Percentiles rank a stretch among this genome's conserved stretches.
phyloP scores from a whole-genome alignment of 2,329 filamentous ascomycete species.

The Talaromyces atroroseus region DNA sequence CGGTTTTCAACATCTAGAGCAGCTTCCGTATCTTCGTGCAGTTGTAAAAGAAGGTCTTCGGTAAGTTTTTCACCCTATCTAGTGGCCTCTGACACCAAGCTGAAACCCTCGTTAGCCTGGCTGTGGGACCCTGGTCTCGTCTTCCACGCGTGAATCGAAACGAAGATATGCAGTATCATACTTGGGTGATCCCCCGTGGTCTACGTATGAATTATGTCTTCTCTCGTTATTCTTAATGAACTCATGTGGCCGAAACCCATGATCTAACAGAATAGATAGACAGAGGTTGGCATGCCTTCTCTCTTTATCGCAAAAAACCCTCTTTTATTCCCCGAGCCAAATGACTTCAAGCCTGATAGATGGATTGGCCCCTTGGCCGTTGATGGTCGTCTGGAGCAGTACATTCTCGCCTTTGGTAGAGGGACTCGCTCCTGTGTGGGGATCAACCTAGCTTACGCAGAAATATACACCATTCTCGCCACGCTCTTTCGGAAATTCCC shows the following conservation, averaged over 20 bases:
- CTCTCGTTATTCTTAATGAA: background rate
- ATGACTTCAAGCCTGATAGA: slow-evolving; percentile 23
- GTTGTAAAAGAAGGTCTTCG: slow-evolving; percentile 25
- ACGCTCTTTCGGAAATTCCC: slow-evolving; percentile 13
- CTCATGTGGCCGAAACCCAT: background rate
- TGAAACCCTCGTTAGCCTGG: slow-evolving; percentile 7
- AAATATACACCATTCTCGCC: slow-evolving; percentile 20
- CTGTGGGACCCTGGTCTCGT: slow-evolving; percentile 12
- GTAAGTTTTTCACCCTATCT: background rate
- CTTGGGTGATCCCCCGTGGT: slow-evolving; percentile 21
- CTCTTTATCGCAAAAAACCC: slow-evolving; percentile 14
- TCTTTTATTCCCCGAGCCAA: slow-evolving; percentile 19
- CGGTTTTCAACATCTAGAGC: slow-evolving; percentile 8
- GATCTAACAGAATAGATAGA: background rate
- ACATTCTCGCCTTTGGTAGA: slow-evolving; percentile 15
- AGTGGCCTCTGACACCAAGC: background rate
- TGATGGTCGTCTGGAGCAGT: slow-evolving; percentile 12
- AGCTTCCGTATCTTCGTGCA: slow-evolving; percentile 16
- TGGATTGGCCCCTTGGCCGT: slow-evolving; percentile 19
- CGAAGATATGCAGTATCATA: slow-evolving; percentile 19
- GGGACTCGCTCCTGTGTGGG: slow-evolving; percentile 24
- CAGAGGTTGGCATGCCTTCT: slow-evolving; percentile 12
- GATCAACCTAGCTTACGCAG: slow-evolving; percentile 24
- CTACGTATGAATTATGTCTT: slow-evolving; percentile 5
- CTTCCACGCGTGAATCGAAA: slow-evolving; percentile 11